Evolutionary conservation across 192 early-diverging fungal species (phyloP), one percentile per base, ranked within the genome.

Genomic region (Coemansia sp.): DNA sequence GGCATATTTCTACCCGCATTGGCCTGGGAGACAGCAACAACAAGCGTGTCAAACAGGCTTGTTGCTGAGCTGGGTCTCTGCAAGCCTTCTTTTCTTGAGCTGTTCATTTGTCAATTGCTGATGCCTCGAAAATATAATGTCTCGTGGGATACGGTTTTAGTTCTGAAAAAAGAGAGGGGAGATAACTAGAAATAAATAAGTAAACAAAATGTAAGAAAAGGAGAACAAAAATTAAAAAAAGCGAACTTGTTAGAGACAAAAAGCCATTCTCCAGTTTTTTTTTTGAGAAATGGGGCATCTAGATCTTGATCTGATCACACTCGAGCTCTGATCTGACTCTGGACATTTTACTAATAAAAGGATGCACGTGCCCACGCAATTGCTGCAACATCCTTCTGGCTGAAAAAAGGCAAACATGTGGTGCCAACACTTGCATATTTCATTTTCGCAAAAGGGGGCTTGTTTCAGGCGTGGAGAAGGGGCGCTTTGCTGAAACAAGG

Each of bases 31-130:
- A 75, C 73, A 5, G 67, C 78, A 3, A 75, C 68, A 5, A 74
- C 73, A 39, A 81, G 65, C 16, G 73, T 50, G 38, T 75, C 70
- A 43, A 81, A 70, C 44, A 64, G 40, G 44, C 25, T 67, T 58
- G 40, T 41, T 65, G 53, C 32, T 40, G 41, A 37, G 19, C 50
- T 50, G 49, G 51, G 49, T 39, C 38, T 41, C 19, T 38, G 39
- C 9, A 37, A 5, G 17, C n/a, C 5, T 41, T 14, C 14, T 39
- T 40, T 16, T 13, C 37, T 19, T 40, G 57, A 8, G 57, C 37
- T 40, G 12, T 9, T 59, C 57, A 59, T 59, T 54, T 54, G 20
- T 10, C 25, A 20, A 25, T 25, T 25, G 25, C 25, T 25, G 2
- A 25, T 25, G 25, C 25, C 25, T 25, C 25, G 2, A 25, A 25